Base-by-base conservation (phyloP, 805 yeast genomes). In the Metschnikowia lachancei region DNA sequence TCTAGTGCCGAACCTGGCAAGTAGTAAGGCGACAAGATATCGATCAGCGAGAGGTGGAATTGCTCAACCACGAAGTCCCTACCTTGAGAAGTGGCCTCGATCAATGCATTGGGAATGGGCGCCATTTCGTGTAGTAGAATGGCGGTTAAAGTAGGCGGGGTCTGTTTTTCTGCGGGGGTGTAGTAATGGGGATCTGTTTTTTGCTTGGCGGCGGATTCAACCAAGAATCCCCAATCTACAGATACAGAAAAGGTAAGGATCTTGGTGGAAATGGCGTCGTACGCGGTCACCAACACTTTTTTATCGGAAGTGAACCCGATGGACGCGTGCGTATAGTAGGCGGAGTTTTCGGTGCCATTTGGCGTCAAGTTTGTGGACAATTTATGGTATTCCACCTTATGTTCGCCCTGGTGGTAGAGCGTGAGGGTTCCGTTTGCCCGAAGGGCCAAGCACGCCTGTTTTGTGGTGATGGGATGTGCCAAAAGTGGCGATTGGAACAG, bases 361-460 rank as follows among this genome's bases (percentile, higher is more conserved):
- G 59, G 46, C 6, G 56, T 54, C 20, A 78, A 53, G 1, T 49
- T 47, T 3, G 59, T 39, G 3, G 67, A 47, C 2, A 67, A 51
- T 50, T 73, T 74, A 49, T 70, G 70, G 56, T 80, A 83, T 48
- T 82, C 87, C 17, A 81, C 72, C 39, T 79, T 76, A 54, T 77
- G 82, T 49, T 77, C 82, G 16, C 82, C 80, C 59, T 83, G 92
- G 58, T 77, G 83, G 69, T 82, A 81, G 24, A 84, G 62, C 19
- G 75, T 67, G 34, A 83, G 63, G 45, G 72, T 69, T 1, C 94
- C 95, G 53, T 81, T 78, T 45, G 75, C 71, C 36, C 92, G 72
- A 33, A 87, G 67, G 1, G 81, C 81, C 19, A 87, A 64, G 55
- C 89, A 81, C 2, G 91, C 94, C 47, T 85, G 85, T 52, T 83